Conservation (phyloP, 2,329 filamentous ascomycete genomes). For the Cladosporium sp. region DNA sequence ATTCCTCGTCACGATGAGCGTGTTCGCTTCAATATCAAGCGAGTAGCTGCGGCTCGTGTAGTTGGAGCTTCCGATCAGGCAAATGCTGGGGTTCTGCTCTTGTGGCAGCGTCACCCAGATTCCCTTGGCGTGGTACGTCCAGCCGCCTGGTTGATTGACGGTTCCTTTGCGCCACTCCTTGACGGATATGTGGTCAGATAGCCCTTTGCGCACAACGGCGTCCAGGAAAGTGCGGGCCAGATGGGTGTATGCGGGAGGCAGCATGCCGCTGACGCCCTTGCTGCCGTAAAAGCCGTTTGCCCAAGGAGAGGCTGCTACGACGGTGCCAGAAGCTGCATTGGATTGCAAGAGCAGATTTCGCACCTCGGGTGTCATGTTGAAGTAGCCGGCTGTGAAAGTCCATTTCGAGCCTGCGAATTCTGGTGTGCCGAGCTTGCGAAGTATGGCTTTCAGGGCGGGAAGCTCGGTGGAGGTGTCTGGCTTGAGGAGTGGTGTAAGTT, state of each 20-base stretch:
- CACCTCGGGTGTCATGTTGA: slow-evolving; percentile 87
- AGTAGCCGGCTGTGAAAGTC: slow-evolving; percentile 98
- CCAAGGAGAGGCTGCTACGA: slow-evolving; percentile 86
- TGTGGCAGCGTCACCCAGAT: slow-evolving; percentile 75
- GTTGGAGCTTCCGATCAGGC: slow-evolving; percentile 84
- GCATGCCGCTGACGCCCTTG: slow-evolving; percentile 78
- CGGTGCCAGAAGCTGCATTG: slow-evolving; percentile 64
- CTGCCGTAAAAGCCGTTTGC: slow-evolving; percentile 95
- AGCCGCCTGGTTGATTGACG: slow-evolving; percentile 74
- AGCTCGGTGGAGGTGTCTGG: slow-evolving; percentile 84
- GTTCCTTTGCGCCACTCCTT: slow-evolving; percentile 85
- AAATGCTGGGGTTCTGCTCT: slow-evolving; percentile 64
- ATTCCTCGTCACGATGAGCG: slow-evolving; percentile 77
- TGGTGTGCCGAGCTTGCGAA: slow-evolving; percentile 60
- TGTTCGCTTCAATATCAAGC: slow-evolving; percentile 85
- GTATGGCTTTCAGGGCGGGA: slow-evolving; percentile 69
- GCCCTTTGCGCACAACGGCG: slow-evolving; percentile 49
- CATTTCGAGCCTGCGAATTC: slow-evolving; percentile 67
- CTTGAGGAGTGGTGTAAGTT: slow-evolving; percentile 78
- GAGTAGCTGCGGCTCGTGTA: slow-evolving; percentile 93
- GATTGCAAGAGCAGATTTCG: slow-evolving; percentile 74
- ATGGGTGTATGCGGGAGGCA: slow-evolving; percentile 88
- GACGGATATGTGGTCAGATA: slow-evolving; percentile 59
- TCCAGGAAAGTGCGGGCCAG: slow-evolving; percentile 77
- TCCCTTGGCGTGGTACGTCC: slow-evolving; percentile 98